A percentile compares a stretch with the other conserved stretches of the same genome.
These are phyloP conservation scores for Penicillium steckii DNA, from an alignment of 495 filamentous ascomycete species.

Conservation along the genomic window DNA sequence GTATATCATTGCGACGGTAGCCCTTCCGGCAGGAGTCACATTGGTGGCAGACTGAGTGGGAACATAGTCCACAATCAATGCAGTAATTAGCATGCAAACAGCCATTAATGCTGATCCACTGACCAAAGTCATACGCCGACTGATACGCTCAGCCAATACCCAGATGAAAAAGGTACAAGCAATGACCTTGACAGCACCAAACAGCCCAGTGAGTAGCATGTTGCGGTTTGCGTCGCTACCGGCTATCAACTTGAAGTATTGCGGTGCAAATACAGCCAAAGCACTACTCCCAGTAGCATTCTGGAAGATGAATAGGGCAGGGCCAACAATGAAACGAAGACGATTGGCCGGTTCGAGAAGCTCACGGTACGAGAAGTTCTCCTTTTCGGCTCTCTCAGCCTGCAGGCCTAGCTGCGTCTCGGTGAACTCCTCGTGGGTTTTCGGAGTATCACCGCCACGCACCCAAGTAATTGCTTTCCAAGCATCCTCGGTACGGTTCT, in stretches of 20 bases:
- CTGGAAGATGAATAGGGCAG: conserved; percentile 20
- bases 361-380: conserved; percentile 40
- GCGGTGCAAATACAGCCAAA: conserved; percentile 29
- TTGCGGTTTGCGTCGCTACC: conserved; percentile 29
- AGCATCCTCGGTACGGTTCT: conserved; percentile 40
- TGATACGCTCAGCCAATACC: conserved; percentile 37
- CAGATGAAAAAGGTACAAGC: conserved; percentile 37
- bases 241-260: conserved; percentile 41
- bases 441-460: conserved; percentile 34
- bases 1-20: conserved; percentile 26
- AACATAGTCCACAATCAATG: conserved; percentile 21
- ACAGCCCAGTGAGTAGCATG: conserved; percentile 40
- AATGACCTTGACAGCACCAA: conserved; percentile 40
- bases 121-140: conserved; percentile 34
- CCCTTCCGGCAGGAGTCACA: conserved; percentile 20
- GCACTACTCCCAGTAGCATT: conserved; percentile 27
- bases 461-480: conserved; percentile 50
- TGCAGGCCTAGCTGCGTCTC: conserved; percentile 44
- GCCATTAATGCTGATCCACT: conserved; percentile 28
- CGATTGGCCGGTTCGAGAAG: conserved; percentile 40
- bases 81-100: conserved; percentile 24
- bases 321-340: conserved; percentile 31
- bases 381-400: conserved; percentile 36
- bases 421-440: conserved; percentile 44
- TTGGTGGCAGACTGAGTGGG: conserved; percentile 15